Evolutionary conservation across 495 filamentous ascomycete genomes (phyloP).

Genomic region (Lasiosphaeria miniovina): DNA sequence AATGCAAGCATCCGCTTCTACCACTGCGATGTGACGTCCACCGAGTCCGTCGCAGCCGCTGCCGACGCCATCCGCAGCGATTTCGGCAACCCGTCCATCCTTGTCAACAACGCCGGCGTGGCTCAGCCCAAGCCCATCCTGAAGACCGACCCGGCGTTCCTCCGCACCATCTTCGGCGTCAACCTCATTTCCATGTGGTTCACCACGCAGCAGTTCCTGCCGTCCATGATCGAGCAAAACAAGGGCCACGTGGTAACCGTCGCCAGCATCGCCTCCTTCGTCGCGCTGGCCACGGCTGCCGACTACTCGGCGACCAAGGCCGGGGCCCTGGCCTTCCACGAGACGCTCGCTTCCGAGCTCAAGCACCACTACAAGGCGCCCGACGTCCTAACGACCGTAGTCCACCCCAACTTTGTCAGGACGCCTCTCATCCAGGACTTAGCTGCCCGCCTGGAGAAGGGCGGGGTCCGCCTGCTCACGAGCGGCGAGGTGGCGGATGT

Average conservation of each 20-base stretch:
- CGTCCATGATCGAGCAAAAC: slow-evolving; percentile 56
- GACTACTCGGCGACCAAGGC: slow-evolving; percentile 65
- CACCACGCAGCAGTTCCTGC: slow-evolving; percentile 61
- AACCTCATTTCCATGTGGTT: slow-evolving; percentile 65
- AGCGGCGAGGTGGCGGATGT: slow-evolving; percentile 59
- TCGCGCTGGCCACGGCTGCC: slow-evolving; percentile 57
- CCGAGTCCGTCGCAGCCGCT: slow-evolving; percentile 40
- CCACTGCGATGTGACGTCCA: slow-evolving; percentile 58
- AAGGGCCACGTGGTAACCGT: slow-evolving; percentile 72
- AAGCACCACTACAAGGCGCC: slow-evolving; percentile 56
- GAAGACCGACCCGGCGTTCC: slow-evolving; percentile 45
- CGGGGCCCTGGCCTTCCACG: slow-evolving; percentile 62
- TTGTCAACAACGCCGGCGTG: slow-evolving; percentile 71
- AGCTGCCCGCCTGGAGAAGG: slow-evolving; percentile 43
- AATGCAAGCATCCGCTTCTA: slow-evolving; percentile 52
- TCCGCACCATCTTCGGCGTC: slow-evolving; percentile 61
- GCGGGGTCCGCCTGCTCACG: slow-evolving; percentile 46
- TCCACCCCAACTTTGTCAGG: slow-evolving; percentile 58
- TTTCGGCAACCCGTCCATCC: slow-evolving; percentile 59
- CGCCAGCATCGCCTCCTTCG: slow-evolving; percentile 55
- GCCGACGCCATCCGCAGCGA: slow-evolving; percentile 47
- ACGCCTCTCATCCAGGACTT: slow-evolving; percentile 54
- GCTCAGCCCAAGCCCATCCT: slow-evolving; percentile 56
- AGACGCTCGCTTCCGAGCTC: slow-evolving; percentile 60
- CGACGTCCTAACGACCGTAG: slow-evolving; percentile 57